Evolutionary conservation across 2,329 filamentous ascomycete genomes (phyloP).

Genomic region (Microascus cirrosus): DNA sequence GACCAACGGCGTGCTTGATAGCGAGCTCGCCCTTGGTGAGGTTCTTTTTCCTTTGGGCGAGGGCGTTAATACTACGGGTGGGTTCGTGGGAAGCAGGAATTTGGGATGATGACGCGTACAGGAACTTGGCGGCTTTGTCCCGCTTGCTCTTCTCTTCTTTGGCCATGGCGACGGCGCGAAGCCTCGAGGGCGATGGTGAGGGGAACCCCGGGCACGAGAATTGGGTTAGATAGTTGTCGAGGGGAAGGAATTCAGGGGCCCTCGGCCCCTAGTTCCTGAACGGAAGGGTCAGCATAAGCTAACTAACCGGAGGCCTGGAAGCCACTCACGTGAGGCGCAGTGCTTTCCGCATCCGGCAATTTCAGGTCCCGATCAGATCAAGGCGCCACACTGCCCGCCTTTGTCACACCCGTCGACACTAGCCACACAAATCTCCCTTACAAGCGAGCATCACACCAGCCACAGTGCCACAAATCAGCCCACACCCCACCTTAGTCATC

Average conservation of each 20-base stretch:
- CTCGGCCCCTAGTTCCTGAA: too few species aligned
- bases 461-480: too few species aligned
- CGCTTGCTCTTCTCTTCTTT: constrained; percentile 14
- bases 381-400: too few species aligned
- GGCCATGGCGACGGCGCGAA: neutral
- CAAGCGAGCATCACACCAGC: too few species aligned
- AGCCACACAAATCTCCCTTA: too few species aligned
- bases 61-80: neutral
- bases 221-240: neutral
- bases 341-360: neutral
- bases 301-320: too few species aligned
- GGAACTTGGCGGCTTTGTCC: constrained; percentile 19
- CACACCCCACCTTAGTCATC: too few species aligned
- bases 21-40: constrained; percentile 21
- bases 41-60: constrained; percentile 15
- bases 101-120: constrained; percentile 16
- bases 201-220: neutral
- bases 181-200: neutral
- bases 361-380: too few species aligned
- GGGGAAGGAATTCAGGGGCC: too few species aligned
- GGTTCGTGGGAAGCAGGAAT: neutral
- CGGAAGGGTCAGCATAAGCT: neutral
- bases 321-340: neutral
- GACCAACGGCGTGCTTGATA: constrained; percentile 21
- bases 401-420: too few species aligned